Conservation (phyloP, 2,329 filamentous ascomycete genomes). For the Torrubiellomyces zombiae region DNA sequence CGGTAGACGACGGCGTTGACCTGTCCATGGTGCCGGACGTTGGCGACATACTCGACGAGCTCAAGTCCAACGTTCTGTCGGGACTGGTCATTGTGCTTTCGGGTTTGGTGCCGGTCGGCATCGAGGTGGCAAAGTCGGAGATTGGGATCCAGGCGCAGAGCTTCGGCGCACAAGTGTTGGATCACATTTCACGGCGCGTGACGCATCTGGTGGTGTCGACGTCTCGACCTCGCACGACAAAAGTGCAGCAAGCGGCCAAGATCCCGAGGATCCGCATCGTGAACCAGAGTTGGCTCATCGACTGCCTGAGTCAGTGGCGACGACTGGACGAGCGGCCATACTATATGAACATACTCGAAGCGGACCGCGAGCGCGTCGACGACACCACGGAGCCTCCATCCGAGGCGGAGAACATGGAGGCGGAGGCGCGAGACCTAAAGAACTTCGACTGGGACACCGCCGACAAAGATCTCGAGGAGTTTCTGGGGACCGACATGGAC, state of each 20-base stretch:
- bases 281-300: conserved; percentile 74
- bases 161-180: conserved; percentile 57
- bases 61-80: conserved; percentile 63
- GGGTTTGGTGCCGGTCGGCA: conserved; percentile 70
- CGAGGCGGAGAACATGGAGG: conserved; percentile 13
- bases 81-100: conserved; percentile 74
- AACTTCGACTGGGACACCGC: conserved; percentile 45
- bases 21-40: conserved; percentile 58
- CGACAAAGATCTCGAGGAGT: conserved; percentile 61
- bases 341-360: conserved; percentile 56
- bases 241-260: conserved; percentile 72
- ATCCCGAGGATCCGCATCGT: conserved; percentile 79
- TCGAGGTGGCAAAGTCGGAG: conserved; percentile 66
- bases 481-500: conserved; percentile 41
- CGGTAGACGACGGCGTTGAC: conserved; percentile 25
- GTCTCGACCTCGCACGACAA: conserved; percentile 63
- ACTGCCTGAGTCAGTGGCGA: conserved; percentile 72
- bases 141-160: conserved; percentile 73
- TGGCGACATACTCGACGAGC: conserved; percentile 62
- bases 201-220: conserved; percentile 62
- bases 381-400: conserved; percentile 16
- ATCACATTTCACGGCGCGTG: conserved; percentile 41
- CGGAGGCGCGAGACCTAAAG: conserved; percentile 27
- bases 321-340: conserved; percentile 66
- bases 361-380: conserved; percentile 33